Evolutionary conservation across 1,284 basidiomycete genomes (phyloP), one percentile per base, ranked within the genome.

Genomic region (Trametes pubescens): DNA sequence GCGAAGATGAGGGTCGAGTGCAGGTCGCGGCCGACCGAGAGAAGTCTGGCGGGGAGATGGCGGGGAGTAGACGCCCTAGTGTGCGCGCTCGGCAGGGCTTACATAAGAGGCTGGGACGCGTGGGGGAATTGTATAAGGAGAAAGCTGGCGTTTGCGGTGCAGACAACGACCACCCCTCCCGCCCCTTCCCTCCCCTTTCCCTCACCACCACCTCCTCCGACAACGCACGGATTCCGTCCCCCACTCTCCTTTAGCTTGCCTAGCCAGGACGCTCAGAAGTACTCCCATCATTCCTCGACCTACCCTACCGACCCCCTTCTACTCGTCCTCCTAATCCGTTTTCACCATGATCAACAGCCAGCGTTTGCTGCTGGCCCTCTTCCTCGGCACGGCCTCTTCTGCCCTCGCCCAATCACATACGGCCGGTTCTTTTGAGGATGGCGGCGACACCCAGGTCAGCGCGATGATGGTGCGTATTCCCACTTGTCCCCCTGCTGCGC

Each of bases 381-480:
- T 71, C n/a, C 72, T 76, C 18, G 72, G 70, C 46, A 69, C 71
- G 9, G 65, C 62, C 2, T 65, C 66, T 49, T 43, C 68, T 13
- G 70, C 66, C 29, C 59, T 68, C 51, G 74, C 74, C 0, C 69
- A 74, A 64, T 48, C 62, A 0, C 74, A 76, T 61, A 67, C 62
- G 35, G 65, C 78, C 43, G 81, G 81, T 52, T 77, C 80, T 7
- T 81, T 84, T 65, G 75, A 78, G 51, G 75, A 82, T 71, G 82
- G 82, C 55, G 84, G 83, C 7, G 64, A 80, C 67, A 82, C 81
- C 4, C 78, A 80, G n/a, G 84, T 82, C 56, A 80, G 78, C 56
- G 83, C 82, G 2, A 83, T 83, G 76, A 83, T 83, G 76, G 79
- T 80, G n/a, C 66, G 77, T 69, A 34, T 26, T 24, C 29, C 55